Percentiles rank a stretch among this genome's conserved stretches.
These are phyloP conservation scores for Entophlyctis helioformis DNA, from an alignment of 192 early-diverging fungal genomes.

Conservation along the genomic window DNA sequence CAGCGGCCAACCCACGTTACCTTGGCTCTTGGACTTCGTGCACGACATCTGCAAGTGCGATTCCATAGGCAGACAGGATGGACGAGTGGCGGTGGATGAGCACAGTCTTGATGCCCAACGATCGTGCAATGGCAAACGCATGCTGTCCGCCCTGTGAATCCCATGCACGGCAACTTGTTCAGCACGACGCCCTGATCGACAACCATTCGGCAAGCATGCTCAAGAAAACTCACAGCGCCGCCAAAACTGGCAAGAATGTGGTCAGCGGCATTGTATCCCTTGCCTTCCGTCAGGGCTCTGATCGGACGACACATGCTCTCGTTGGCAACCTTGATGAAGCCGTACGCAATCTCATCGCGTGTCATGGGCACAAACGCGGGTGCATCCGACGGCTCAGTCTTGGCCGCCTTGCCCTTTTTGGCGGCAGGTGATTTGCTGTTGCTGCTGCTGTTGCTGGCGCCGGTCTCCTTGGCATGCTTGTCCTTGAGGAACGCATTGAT, in stretches of 20 bases:
- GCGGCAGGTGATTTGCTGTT: too few relatives aligned
- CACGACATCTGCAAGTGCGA: conserved; percentile 81
- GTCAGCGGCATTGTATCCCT: conserved; percentile 73
- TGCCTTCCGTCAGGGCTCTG: conserved; percentile 80
- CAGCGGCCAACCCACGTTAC: background rate
- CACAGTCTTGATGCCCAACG: conserved; percentile 73
- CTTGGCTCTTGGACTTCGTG: conserved; percentile 83
- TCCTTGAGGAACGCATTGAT: conserved; percentile 43
- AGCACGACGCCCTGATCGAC: too few relatives aligned
- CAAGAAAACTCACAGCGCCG: conserved; percentile 42
- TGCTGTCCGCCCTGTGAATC: conserved; percentile 81
- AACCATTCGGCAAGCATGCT: too few relatives aligned
- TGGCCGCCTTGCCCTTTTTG: too few relatives aligned
- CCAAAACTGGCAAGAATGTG: conserved; percentile 89
- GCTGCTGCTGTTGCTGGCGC: background rate
- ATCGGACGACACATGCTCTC: conserved; percentile 95
- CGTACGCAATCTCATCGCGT: conserved; percentile 80
- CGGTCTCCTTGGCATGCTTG: conserved; percentile 18
- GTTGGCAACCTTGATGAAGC: conserved; percentile 92
- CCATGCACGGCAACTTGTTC: too few relatives aligned
- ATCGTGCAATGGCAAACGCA: conserved; percentile 83
- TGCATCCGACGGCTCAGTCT: too few relatives aligned
- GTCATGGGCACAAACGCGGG: conserved; percentile 32
- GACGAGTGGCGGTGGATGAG: conserved; percentile 82
- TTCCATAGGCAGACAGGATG: conserved; percentile 89